phyloP scores from a whole-genome alignment of 2,329 filamentous ascomycete species.

The Penicillium sp. region DNA sequence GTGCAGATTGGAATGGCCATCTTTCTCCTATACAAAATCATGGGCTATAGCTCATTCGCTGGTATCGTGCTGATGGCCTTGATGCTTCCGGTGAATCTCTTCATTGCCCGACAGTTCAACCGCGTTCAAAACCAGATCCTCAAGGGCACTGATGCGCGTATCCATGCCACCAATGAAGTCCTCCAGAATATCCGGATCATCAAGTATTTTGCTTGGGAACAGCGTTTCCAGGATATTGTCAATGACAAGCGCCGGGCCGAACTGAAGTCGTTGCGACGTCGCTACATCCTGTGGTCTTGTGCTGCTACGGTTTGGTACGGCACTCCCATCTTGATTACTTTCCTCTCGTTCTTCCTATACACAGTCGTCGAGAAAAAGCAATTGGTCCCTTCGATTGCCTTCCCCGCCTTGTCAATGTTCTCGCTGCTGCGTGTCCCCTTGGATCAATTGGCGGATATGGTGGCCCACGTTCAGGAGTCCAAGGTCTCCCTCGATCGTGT shows the following conservation, averaged over 20 bases:
- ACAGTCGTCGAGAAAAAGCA: slow-evolving; percentile 87
- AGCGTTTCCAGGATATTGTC: slow-evolving; percentile 80
- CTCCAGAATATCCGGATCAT: slow-evolving; percentile 98
- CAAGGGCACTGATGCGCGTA: slow-evolving; percentile 89
- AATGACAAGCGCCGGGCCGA: slow-evolving; percentile 84
- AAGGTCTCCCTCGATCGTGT: slow-evolving; percentile 97
- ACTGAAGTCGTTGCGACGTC: slow-evolving; percentile 72
- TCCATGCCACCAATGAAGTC: slow-evolving; percentile 95
- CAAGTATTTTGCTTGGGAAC: slow-evolving; percentile 99
- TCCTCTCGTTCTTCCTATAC: slow-evolving; percentile 93
- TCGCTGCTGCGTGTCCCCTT: slow-evolving; percentile 88
- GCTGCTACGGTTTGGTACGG: slow-evolving; percentile 97
- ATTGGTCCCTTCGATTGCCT: slow-evolving; percentile 87
- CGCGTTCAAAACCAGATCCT: slow-evolving; percentile 88
- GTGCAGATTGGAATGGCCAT: slow-evolving; percentile 83
- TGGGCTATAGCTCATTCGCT: slow-evolving; percentile 90
- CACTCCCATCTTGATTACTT: slow-evolving; percentile 90
- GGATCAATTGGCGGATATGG: slow-evolving; percentile 97
- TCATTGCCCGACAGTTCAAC: slow-evolving; percentile 81
- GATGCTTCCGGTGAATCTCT: slow-evolving; percentile 86
- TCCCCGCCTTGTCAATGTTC: slow-evolving; percentile 94
- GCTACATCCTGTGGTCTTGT: slow-evolving; percentile 87
- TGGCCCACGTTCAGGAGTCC: slow-evolving; percentile 95
- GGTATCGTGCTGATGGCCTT: slow-evolving; percentile 88
- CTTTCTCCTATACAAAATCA: slow-evolving; percentile 79